These are phyloP conservation scores for Parathielavia hyrcaniae DNA, from an alignment of 495 filamentous ascomycete species.

Conservation along the genomic window DNA sequence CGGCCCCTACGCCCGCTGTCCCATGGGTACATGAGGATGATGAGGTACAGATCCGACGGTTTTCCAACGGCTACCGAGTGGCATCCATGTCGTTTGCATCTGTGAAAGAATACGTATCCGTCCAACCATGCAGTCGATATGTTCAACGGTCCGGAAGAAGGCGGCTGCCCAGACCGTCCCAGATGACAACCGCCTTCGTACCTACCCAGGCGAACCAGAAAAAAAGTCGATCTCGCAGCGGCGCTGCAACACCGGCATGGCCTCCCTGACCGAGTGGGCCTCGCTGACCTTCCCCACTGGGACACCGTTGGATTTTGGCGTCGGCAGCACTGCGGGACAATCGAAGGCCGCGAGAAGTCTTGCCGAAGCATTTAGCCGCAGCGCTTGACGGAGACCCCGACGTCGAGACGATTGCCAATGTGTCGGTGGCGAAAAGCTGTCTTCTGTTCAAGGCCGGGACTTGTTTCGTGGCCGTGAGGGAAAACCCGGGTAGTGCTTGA, in stretches of 20 bases:
- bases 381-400: neutral
- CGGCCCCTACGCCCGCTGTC: slow-evolving; percentile 21
- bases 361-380: slow-evolving; percentile 23
- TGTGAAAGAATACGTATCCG: no score
- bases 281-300: slow-evolving; percentile 10
- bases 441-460: neutral
- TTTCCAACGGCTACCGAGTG: neutral
- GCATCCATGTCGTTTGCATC: neutral
- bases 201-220: no score
- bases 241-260: slow-evolving; percentile 10
- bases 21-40: neutral
- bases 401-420: neutral
- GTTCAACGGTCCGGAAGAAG: slow-evolving; percentile 12
- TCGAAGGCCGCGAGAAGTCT: neutral
- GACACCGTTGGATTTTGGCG: slow-evolving; percentile 1
- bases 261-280: slow-evolving; percentile 10
- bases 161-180: slow-evolving; percentile 5
- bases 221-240: neutral
- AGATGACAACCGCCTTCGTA: slow-evolving; percentile 15
- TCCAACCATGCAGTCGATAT: neutral
- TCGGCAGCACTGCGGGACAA: slow-evolving; percentile 1
- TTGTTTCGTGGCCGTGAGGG: neutral
- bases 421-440: slow-evolving; percentile 16
- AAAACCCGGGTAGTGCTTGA: neutral
- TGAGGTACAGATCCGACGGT: neutral